These are phyloP conservation scores for Aspergillus leporis DNA, from an alignment of 495 filamentous ascomycete genomes.

Conservation along the genomic window DNA sequence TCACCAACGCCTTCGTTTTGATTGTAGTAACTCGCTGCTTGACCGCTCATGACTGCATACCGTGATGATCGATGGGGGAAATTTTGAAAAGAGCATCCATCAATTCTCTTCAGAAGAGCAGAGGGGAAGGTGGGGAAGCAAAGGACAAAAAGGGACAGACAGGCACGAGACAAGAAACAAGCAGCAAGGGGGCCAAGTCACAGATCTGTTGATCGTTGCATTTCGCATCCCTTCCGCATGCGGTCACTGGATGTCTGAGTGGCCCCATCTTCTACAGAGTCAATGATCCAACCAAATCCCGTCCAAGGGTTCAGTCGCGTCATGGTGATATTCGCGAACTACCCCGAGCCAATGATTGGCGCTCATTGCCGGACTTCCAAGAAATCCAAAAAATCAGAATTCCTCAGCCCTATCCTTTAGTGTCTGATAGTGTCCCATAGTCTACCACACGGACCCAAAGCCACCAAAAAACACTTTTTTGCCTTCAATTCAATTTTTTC, in stretches of 20 bases:
- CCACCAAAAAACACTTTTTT: too few relatives aligned
- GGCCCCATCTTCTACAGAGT: not conserved
- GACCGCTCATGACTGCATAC: slow-evolving; percentile 41
- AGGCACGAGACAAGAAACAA: not conserved
- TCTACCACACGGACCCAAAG: not conserved
- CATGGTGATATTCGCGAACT: not conserved
- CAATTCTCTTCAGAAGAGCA: too few relatives aligned
- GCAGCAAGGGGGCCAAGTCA: not conserved
- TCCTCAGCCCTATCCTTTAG: not conserved
- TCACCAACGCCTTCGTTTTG: slow-evolving; percentile 28
- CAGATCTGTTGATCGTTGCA: too few relatives aligned
- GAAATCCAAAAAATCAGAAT: not conserved
- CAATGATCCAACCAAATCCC: not conserved
- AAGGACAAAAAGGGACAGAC: not conserved
- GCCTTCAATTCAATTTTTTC: too few relatives aligned
- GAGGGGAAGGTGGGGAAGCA: not conserved
- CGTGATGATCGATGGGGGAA: slow-evolving; percentile 8
- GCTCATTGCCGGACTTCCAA: not conserved
- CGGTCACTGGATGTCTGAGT: not conserved
- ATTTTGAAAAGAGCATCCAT: not conserved
- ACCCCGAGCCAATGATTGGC: not conserved
- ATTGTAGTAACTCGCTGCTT: slow-evolving; percentile 46
- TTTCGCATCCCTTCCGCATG: not conserved
- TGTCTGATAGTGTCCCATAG: not conserved
- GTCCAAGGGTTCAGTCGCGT: not conserved